A percentile compares a stretch with the other conserved stretches of the same genome.
Evolutionary conservation across 148 eudicot genomes (phyloP).

Genomic region (Chenopodium formosanum): DNA sequence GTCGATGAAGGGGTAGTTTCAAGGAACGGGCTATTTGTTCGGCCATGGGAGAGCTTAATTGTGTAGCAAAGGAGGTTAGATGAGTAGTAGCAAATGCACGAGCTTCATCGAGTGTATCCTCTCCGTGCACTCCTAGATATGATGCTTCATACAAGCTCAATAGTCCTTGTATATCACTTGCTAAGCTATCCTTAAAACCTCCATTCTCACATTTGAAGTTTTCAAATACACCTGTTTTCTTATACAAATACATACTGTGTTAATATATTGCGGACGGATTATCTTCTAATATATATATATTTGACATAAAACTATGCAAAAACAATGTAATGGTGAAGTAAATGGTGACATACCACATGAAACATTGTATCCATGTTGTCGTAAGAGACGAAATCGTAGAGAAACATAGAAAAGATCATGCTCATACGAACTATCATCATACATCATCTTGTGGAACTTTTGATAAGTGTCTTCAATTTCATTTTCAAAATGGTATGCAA

Average conservation of each 20-base stretch:
- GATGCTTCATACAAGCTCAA: conserved; percentile 29
- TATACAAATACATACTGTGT: not conserved
- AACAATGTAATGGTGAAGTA: not conserved
- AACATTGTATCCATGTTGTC: conserved; percentile 35
- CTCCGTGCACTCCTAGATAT: conserved; percentile 20
- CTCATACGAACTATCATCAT: not conserved
- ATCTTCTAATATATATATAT: no score
- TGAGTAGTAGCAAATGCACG: conserved; percentile 2
- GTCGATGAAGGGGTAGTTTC: conserved; percentile 30
- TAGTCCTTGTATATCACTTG: conserved; percentile 22
- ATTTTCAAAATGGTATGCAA: conserved; percentile 23
- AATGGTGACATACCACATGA: conserved; percentile 18
- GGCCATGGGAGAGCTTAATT: not conserved
- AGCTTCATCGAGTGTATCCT: conserved; percentile 26
- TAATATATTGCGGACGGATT: not conserved
- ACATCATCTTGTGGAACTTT: conserved; percentile 9
- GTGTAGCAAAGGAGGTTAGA: conserved; percentile 3
- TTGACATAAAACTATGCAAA: no score
- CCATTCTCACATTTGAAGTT: conserved; percentile 18
- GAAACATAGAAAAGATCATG: conserved; percentile 34
- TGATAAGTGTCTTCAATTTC: conserved; percentile 16
- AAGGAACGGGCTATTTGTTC: conserved; percentile 28
- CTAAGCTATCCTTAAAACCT: conserved; percentile 15
- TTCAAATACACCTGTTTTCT: conserved; percentile 22
- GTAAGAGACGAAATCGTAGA: conserved; percentile 44